These are phyloP conservation scores for Tricholoma sp. DNA, from an alignment of 768 basidiomycete species.

Conservation along the genomic window DNA sequence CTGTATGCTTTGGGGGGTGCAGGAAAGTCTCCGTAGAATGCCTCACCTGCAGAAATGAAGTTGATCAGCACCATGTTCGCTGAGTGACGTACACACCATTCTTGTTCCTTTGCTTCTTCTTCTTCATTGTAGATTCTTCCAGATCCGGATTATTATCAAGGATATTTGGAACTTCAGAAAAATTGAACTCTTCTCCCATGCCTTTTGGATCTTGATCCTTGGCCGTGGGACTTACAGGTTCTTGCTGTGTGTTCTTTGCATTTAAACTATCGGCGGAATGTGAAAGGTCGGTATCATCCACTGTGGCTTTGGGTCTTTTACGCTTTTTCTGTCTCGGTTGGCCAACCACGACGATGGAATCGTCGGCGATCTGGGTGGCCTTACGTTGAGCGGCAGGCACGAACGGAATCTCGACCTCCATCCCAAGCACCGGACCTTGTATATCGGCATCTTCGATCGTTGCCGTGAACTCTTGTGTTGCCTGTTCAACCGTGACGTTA, in stretches of 20 bases:
- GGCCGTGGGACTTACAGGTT: not conserved
- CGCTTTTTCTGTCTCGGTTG: constrained; percentile 59
- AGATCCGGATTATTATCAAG: constrained; percentile 51
- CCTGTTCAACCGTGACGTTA: constrained; percentile 4
- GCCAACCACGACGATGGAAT: constrained; percentile 70
- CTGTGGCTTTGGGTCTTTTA: constrained; percentile 41
- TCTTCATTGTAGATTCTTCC: constrained; percentile 40
- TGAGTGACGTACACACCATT: constrained; percentile 21
- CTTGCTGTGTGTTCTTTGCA: constrained; percentile 14
- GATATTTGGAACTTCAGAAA: constrained; percentile 61
- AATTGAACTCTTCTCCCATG: constrained; percentile 57
- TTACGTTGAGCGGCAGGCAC: constrained; percentile 62
- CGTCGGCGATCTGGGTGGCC: constrained; percentile 36
- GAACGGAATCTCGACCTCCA: constrained; percentile 71
- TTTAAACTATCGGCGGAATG: constrained; percentile 15
- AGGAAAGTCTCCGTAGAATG: constrained; percentile 53
- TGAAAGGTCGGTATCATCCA: constrained; percentile 10
- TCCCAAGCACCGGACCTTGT: constrained; percentile 22
- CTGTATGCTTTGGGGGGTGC: constrained; percentile 60
- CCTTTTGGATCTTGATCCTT: constrained; percentile 17
- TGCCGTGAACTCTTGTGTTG: constrained; percentile 3
- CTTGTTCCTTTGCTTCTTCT: constrained; percentile 37
- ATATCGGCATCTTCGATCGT: constrained; percentile 9
- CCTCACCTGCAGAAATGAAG: constrained; percentile 29
- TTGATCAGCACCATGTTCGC: constrained; percentile 2